A percentile compares a stretch with the other conserved stretches of the same genome.
phyloP scores from a whole-genome alignment of 495 filamentous ascomycete species.

The Tetracladium marchalianum region DNA sequence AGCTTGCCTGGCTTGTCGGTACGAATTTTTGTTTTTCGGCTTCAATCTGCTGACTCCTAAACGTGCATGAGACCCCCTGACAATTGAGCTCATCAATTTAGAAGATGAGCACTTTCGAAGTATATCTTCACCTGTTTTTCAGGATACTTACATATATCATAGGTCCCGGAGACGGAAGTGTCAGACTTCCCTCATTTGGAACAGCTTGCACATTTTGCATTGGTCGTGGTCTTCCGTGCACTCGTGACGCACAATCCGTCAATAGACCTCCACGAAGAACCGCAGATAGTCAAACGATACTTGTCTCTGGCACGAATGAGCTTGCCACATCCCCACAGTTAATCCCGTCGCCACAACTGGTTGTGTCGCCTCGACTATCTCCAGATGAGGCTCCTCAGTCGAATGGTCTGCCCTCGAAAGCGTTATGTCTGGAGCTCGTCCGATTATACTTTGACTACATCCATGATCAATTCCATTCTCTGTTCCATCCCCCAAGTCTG shows the following conservation, averaged over 20 bases:
- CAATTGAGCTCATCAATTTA: not conserved
- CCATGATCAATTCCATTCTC: constrained; percentile 30
- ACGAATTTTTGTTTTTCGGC: not conserved
- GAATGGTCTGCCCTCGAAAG: not conserved
- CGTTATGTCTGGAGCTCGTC: constrained; percentile 23
- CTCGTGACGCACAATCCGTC: not conserved
- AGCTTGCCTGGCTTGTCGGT: constrained; percentile 13
- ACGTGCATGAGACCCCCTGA: not conserved
- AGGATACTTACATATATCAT: not conserved
- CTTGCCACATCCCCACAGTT: no score
- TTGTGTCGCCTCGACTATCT: no score
- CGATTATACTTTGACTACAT: constrained; percentile 29
- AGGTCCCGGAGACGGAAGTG: constrained; percentile 13
- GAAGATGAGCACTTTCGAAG: not conserved
- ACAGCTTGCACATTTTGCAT: constrained; percentile 9
- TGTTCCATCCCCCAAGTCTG: constrained; percentile 29
- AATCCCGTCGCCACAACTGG: no score
- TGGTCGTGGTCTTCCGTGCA: constrained; percentile 7
- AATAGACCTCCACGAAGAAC: no score
- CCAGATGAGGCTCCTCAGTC: no score
- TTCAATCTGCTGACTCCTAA: not conserved
- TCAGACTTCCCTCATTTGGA: not conserved
- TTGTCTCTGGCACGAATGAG: no score
- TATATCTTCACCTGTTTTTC: no score
- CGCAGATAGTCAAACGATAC: no score